A percentile compares a stretch with the other conserved stretches of the same genome.
phyloP scores from a whole-genome alignment of 768 basidiomycete species.

The Lactarius akahatsu region DNA sequence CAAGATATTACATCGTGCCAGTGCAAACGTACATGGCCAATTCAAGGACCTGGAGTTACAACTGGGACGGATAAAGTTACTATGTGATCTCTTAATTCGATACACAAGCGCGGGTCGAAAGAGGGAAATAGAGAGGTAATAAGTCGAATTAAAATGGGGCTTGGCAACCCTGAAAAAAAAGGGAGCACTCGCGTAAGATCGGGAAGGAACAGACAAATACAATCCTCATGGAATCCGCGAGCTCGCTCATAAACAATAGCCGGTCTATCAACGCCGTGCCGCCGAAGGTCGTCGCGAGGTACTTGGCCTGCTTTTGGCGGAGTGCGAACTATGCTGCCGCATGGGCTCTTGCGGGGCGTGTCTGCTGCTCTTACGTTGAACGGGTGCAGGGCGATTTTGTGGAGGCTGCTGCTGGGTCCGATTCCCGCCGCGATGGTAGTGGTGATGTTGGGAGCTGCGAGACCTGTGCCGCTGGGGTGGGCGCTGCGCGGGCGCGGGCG shows the following conservation, averaged over 20 bases:
- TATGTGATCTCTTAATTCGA: not conserved
- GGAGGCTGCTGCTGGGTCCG: not conserved
- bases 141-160: slow-evolving; percentile 4
- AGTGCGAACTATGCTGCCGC: slow-evolving; percentile 18
- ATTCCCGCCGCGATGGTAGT: slow-evolving; percentile 3
- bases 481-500: not conserved
- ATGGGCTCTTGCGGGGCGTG: slow-evolving; percentile 7
- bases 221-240: slow-evolving; percentile 16
- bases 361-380: slow-evolving; percentile 12
- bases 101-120: not conserved
- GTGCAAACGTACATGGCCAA: not conserved
- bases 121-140: slow-evolving; percentile 14
- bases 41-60: not conserved
- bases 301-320: slow-evolving; percentile 12
- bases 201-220: slow-evolving; percentile 4
- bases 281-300: slow-evolving; percentile 21
- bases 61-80: not conserved
- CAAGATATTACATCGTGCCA: not conserved
- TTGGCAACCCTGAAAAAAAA: not conserved
- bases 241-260: not conserved
- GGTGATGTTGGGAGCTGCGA: slow-evolving; percentile 2
- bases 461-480: slow-evolving; percentile 6
- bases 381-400: slow-evolving; percentile 1
- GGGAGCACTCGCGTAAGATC: slow-evolving; percentile 12
- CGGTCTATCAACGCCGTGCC: slow-evolving; percentile 14